These are phyloP conservation scores for Senna tora DNA, from an alignment of 306 rosid genomes.

Conservation along the genomic window DNA sequence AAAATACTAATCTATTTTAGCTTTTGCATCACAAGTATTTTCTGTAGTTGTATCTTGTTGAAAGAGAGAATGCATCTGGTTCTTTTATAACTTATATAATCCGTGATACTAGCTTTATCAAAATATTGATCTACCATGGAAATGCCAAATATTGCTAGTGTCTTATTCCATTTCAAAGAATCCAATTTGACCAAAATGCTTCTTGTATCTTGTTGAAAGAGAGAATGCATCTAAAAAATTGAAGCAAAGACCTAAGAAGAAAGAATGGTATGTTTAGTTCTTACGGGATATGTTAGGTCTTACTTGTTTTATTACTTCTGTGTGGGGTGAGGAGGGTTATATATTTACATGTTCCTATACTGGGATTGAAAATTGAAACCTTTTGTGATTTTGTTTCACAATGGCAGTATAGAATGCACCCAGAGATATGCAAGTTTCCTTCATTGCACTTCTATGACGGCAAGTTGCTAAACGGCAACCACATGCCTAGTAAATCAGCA, in stretches of 20 bases:
- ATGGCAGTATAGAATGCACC: constrained; percentile 98
- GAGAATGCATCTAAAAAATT: too few relatives aligned
- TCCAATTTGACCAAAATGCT: too few relatives aligned
- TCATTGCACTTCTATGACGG: constrained; percentile 88
- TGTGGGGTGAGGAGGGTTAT: constrained; percentile 23
- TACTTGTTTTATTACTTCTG: constrained; percentile 12
- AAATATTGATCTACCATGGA: neutral
- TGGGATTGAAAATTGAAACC: constrained; percentile 32
- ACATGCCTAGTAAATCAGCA: constrained; percentile 72
- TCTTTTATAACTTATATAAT: too few relatives aligned
- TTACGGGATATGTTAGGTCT: neutral
- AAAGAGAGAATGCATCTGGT: too few relatives aligned
- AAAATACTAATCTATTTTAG: neutral
- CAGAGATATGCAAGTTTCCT: constrained; percentile 92
- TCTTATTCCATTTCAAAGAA: too few relatives aligned
- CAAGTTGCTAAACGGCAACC: constrained; percentile 77
- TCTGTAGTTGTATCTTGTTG: too few relatives aligned
- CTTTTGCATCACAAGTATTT: neutral
- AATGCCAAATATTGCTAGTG: neutral
- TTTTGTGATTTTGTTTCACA: constrained; percentile 32
- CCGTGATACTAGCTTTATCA: neutral
- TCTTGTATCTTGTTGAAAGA: too few relatives aligned
- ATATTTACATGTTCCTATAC: constrained; percentile 31
- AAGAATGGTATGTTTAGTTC: neutral
- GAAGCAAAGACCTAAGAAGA: neutral